A percentile compares a stretch with the other conserved stretches of the same genome.
Evolutionary conservation across 2,329 filamentous ascomycete species (phyloP).

Genomic region (Fusarium lyarnte): DNA sequence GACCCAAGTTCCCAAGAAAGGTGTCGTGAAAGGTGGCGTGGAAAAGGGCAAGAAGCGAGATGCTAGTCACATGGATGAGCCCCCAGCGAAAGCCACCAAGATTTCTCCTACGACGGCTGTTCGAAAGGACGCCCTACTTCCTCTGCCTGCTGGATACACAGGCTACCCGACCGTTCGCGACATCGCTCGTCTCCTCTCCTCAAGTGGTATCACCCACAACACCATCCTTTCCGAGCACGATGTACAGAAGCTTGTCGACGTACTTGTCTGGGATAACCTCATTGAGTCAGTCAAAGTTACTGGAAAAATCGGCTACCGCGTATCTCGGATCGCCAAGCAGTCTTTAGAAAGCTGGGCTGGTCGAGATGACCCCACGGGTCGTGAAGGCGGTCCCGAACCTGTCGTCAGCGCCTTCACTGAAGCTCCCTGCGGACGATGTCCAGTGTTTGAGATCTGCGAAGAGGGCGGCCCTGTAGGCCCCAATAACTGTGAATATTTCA

Average conservation of each 20-base stretch:
- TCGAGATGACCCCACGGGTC: slow-evolving; percentile 49
- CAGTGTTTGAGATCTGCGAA: slow-evolving; percentile 91
- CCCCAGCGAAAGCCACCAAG: slow-evolving; percentile 45
- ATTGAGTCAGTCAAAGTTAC: slow-evolving; percentile 72
- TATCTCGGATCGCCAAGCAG: slow-evolving; percentile 60
- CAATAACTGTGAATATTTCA: slow-evolving; percentile 90
- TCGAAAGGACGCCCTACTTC: slow-evolving; percentile 56
- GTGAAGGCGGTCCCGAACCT: slow-evolving; percentile 54
- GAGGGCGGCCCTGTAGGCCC: slow-evolving; percentile 92
- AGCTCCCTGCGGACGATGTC: slow-evolving; percentile 89
- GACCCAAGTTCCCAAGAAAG: slow-evolving; percentile 65
- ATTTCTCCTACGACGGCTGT: slow-evolving; percentile 26
- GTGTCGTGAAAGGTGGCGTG: slow-evolving; percentile 60
- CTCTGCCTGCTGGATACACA: slow-evolving; percentile 72
- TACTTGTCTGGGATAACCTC: slow-evolving; percentile 88
- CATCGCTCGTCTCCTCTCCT: slow-evolving; percentile 79
- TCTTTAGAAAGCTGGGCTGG: slow-evolving; percentile 53
- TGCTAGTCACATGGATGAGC: slow-evolving; percentile 52
- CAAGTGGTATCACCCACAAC: slow-evolving; percentile 75
- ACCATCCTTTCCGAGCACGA: slow-evolving; percentile 77
- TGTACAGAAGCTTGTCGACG: slow-evolving; percentile 85
- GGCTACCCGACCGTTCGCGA: slow-evolving; percentile 83
- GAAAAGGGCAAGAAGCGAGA: slow-evolving; percentile 61
- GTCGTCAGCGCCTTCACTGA: slow-evolving; percentile 81
- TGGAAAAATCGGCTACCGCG: slow-evolving; percentile 62